These are phyloP conservation scores for Fusarium nodosum DNA, from an alignment of 2,329 filamentous ascomycete species.

Conservation along the genomic window DNA sequence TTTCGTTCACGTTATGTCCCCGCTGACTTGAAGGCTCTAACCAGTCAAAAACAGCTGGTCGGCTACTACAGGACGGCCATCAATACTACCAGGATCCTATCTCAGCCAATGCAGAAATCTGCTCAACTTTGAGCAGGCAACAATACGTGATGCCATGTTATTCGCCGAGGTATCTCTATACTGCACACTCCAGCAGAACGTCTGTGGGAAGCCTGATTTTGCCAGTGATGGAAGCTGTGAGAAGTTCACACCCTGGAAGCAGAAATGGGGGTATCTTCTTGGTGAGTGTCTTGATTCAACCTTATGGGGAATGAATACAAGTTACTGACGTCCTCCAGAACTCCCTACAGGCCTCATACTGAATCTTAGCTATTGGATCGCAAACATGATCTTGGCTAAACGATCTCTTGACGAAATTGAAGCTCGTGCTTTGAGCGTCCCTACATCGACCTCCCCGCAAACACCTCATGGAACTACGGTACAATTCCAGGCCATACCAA, in stretches of 20 bases:
- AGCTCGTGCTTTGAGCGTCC: slow-evolving; percentile 4
- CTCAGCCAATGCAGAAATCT: slow-evolving; percentile 58
- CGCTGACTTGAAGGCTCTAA: background rate
- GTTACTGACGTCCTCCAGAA: slow-evolving; percentile 10
- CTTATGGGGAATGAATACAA: rapidly evolving
- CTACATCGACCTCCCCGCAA: slow-evolving; percentile 14
- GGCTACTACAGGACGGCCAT: slow-evolving; percentile 57
- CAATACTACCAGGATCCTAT: slow-evolving; percentile 55
- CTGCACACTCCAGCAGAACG: slow-evolving; percentile 53
- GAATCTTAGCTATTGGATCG: slow-evolving; percentile 28
- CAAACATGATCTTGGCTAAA: slow-evolving; percentile 31
- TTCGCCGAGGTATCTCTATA: slow-evolving; percentile 58
- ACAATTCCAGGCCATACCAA: slow-evolving; percentile 17
- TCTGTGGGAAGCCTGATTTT: slow-evolving; percentile 50
- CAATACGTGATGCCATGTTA: slow-evolving; percentile 59
- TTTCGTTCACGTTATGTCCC: background rate
- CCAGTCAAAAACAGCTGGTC: slow-evolving; percentile 52
- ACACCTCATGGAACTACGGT: background rate
- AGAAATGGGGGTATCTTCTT: slow-evolving; percentile 39
- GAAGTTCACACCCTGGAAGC: slow-evolving; percentile 31
- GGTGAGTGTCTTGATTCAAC: slow-evolving; percentile 4
- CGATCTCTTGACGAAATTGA: slow-evolving; percentile 25
- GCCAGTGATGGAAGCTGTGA: slow-evolving; percentile 31
- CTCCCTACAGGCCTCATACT: slow-evolving; percentile 19
- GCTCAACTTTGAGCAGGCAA: slow-evolving; percentile 58